Base-by-base conservation (phyloP, 2,329 filamentous ascomycete genomes). In the Xylariaceae sp. region DNA sequence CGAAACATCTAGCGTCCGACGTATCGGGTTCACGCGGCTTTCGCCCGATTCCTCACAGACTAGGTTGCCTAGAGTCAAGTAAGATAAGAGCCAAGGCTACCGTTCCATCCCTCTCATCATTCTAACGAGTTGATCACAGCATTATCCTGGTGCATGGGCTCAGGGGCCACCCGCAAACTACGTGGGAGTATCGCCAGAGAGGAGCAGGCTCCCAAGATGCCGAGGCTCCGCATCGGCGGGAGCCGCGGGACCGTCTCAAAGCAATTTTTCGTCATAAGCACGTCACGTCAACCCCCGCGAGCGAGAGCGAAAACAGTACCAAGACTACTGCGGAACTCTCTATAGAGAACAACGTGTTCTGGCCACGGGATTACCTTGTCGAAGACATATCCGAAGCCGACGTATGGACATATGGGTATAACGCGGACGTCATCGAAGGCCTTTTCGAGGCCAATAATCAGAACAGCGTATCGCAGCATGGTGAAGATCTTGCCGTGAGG, bases 331-430 rank as follows among this genome's bases (percentile, higher is more conserved):
- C 6, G 32, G 32, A 13, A 13, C 10, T 10, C 32, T 34, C 32
- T 34, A 34, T 4, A 12, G 19, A 26, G 18, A 12, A 37, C 13
- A 26, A 22, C 15, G 29, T 50, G 10, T 50, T 50, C 47, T 50
- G 47, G 47, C 47, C 47, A n/a, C 47, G 19, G 19, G 45, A 47
- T 29, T 47, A 64, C 22, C 65, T 68, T 16, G 63, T 59, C 32
- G 12, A 49, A 39, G 7, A 49, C 19, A 15, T 64, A 6, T 56
- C 66, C 26, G 56, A 70, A 15, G 71, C 71, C 32, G 63, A 65
- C 52, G 56, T 73, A 30, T 71, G 66, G 69, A 73, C 70, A n/a
- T 74, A 72, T 52, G 71, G 71, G 37, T 74, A 73, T 58, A 67
- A 74, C 51, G 70, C 70, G 16, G 67, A 72, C 54, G 66, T 70